Conservation (phyloP, 768 basidiomycete species). For the Kondoa subrosea region DNA sequence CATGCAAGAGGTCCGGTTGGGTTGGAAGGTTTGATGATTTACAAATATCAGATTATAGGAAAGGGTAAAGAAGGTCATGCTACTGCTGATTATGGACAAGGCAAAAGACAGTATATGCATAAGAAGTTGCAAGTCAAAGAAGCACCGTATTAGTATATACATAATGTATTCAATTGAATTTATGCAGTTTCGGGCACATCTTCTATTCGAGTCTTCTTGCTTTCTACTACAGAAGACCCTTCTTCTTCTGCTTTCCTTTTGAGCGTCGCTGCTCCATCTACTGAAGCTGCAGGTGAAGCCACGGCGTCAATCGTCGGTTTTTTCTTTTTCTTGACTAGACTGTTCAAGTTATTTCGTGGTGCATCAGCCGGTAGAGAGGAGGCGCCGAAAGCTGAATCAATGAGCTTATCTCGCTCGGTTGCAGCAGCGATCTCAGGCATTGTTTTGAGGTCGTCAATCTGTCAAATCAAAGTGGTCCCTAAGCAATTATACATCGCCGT, state of each 20-base stretch:
- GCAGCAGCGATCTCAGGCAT: slow-evolving; percentile 11
- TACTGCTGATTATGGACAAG: slow-evolving; percentile 67
- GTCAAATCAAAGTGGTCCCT: neutral
- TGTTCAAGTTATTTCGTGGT: slow-evolving; percentile 12
- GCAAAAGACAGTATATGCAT: slow-evolving; percentile 47
- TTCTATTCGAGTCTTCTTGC: slow-evolving; percentile 12
- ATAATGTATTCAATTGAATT: neutral
- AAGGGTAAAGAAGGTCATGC: slow-evolving; percentile 56
- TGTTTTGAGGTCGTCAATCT: slow-evolving; percentile 19
- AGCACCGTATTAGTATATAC: slow-evolving; percentile 17
- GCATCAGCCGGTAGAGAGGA: slow-evolving; percentile 3
- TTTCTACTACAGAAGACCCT: neutral
- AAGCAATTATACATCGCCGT: neutral
- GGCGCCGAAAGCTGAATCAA: neutral
- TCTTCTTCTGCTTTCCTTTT: slow-evolving; percentile 19
- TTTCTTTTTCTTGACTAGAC: slow-evolving; percentile 17
- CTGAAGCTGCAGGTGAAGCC: slow-evolving; percentile 1
- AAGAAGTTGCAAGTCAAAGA: neutral
- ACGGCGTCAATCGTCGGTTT: too few species aligned
- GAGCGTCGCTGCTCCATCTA: neutral
- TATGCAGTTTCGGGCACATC: neutral
- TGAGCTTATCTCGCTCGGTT: slow-evolving; percentile 11
- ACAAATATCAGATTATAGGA: slow-evolving; percentile 87
- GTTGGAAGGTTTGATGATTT: slow-evolving; percentile 68
- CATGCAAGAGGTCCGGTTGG: slow-evolving; percentile 70